Base-by-base conservation (phyloP, 805 yeast species). In the Pichia pseudocactophila region DNA sequence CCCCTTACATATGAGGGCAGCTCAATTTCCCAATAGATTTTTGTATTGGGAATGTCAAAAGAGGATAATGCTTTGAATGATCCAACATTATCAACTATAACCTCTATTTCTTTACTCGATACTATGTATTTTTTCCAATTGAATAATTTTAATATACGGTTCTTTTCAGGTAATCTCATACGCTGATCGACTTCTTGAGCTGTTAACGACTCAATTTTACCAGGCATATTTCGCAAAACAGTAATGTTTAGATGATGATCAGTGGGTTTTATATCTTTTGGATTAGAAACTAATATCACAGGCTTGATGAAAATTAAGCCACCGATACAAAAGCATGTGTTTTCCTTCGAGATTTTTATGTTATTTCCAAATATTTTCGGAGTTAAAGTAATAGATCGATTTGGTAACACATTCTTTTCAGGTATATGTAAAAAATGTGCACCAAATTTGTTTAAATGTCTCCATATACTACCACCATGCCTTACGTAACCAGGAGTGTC, bases 401-500 rank as follows among this genome's bases (percentile, higher is more conserved):
- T n/a, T 12, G 5, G 45, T 30, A 27, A 39, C 36, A 2, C 41
- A 42, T 19, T 19, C 26, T 13, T 18, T 10, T 15, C 33, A 27
- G 35, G 19, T 18, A 36, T 30, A 30, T 43, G 42, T 8, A 42
- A 35, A 28, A 38, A 41, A 7, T 40, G 26, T 11, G 42, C 39
- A 4, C 47, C 49, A 20, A 36, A 40, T 20, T 41, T 36, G 30
- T 45, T 44, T 8, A 50, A 30, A 16, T 50, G 43, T 8, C 50
- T 44, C 34, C 50, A 55, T 3, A 54, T 47, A n/a, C 60, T 52
- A 18, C 46, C 46, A 4, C 46, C 25, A 19, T 43, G 45, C 3
- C 56, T 50, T 4, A 53, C 38, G 41, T 44, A 56, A 0, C 63
- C 64, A 1, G 63, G 64, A 1, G 62, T 56, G 39, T 60, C 64